A percentile compares a stretch with the other conserved stretches of the same genome.
phyloP scores from a whole-genome alignment of 352 stramenopile species.

The Phytophthora pseudosyringae region DNA sequence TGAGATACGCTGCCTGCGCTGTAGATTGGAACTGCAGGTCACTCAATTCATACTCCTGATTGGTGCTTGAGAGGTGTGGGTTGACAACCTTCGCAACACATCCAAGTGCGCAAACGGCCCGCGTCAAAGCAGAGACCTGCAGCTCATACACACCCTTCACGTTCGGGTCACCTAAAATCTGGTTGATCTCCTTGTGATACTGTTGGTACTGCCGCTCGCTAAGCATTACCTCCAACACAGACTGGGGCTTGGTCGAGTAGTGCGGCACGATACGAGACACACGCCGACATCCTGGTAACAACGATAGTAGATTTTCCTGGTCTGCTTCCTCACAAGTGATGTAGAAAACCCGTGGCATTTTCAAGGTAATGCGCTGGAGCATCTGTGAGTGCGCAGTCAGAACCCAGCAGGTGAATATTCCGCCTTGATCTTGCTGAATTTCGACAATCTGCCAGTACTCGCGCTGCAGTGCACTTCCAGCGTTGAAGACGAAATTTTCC shows the following conservation, averaged over 20 bases:
- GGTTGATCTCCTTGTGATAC: constrained; percentile 76
- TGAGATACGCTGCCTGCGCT: constrained; percentile 66
- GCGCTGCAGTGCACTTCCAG: constrained; percentile 54
- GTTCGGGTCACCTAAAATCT: constrained; percentile 81
- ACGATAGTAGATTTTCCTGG: constrained; percentile 76
- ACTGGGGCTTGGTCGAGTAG: constrained; percentile 56
- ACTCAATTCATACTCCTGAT: constrained; percentile 67
- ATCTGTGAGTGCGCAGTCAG: constrained; percentile 88
- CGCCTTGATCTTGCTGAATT: constrained; percentile 77
- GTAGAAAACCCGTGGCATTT: constrained; percentile 75
- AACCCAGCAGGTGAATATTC: constrained; percentile 96
- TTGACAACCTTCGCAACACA: constrained; percentile 80
- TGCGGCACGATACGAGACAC: constrained; percentile 68
- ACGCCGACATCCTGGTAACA: constrained; percentile 53
- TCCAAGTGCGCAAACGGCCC: constrained; percentile 92
- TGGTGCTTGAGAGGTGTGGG: constrained; percentile 44
- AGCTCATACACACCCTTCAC: constrained; percentile 95
- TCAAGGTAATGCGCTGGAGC: constrained; percentile 75
- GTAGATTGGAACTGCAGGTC: constrained; percentile 83
- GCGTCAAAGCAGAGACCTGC: constrained; percentile 89
- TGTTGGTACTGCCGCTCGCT: constrained; percentile 78
- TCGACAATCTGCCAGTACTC: constrained; percentile 87
- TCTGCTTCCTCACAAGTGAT: constrained; percentile 75
- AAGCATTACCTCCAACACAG: constrained; percentile 70
- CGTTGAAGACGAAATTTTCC: constrained; percentile 84